Conservation (phyloP, 2,329 filamentous ascomycete genomes). For the Emergomyces pasteurianus region DNA sequence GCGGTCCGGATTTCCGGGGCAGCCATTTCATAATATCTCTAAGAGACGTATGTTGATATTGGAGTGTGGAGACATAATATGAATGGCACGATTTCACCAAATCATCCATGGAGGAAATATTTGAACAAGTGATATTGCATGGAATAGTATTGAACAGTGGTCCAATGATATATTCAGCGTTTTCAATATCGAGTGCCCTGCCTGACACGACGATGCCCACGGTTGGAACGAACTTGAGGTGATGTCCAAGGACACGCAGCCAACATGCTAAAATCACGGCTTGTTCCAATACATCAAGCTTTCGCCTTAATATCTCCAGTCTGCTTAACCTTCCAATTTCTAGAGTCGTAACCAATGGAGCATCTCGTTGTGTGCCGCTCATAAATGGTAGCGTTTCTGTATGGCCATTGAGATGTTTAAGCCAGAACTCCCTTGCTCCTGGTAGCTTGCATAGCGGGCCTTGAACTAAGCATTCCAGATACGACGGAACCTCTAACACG, state of each 20-base stretch:
- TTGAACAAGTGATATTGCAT: slow-evolving; percentile 42
- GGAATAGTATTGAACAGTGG: slow-evolving; percentile 87
- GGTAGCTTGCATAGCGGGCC: slow-evolving; percentile 50
- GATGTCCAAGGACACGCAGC: slow-evolving; percentile 48
- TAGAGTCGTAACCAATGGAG: slow-evolving; percentile 11
- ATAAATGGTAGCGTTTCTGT: slow-evolving; percentile 20
- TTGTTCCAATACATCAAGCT: slow-evolving; percentile 63
- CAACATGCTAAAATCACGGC: slow-evolving; percentile 66
- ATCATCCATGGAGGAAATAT: slow-evolving; percentile 44
- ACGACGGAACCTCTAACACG: slow-evolving; percentile 38
- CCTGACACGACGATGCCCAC: slow-evolving; percentile 72
- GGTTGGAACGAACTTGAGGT: slow-evolving; percentile 38
- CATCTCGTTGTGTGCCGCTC: slow-evolving; percentile 11
- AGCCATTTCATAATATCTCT: slow-evolving; percentile 74
- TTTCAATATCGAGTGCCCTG: slow-evolving; percentile 55
- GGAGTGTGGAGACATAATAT: slow-evolving; percentile 55
- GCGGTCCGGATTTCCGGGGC: slow-evolving; percentile 37
- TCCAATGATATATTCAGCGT: slow-evolving; percentile 57
- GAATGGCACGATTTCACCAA: slow-evolving; percentile 55
- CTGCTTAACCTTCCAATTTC: slow-evolving; percentile 24
- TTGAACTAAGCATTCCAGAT: slow-evolving; percentile 54
- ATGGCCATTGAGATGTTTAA: slow-evolving; percentile 36
- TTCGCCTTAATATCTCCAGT: slow-evolving; percentile 44
- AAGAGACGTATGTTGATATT: slow-evolving; percentile 68
- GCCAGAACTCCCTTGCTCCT: slow-evolving; percentile 57